Evolutionary conservation across 1,284 basidiomycete species (phyloP).

Genomic region (Cutaneotrichosporon cutaneum): DNA sequence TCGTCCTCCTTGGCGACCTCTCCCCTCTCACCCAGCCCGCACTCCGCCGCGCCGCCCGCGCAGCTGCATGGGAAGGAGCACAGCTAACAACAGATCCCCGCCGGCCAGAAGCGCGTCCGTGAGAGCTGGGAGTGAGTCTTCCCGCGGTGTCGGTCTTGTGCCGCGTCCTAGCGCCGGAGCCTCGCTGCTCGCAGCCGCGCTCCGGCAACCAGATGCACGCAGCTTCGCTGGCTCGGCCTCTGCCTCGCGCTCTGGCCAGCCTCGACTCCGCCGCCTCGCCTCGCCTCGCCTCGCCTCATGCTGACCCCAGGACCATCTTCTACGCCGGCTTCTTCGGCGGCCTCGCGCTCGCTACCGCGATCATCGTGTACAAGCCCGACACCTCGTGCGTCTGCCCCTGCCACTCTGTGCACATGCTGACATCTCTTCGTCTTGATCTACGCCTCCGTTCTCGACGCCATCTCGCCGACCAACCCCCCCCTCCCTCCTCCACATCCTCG

Average conservation of each 20-base stretch:
- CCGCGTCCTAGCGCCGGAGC: too few species aligned
- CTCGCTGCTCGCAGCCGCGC: too few species aligned
- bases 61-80: too few species aligned
- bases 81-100: constrained; percentile 23
- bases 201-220: too few species aligned
- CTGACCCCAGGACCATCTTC: constrained; percentile 71
- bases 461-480: too few species aligned
- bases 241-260: too few species aligned
- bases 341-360: constrained; percentile 71
- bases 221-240: too few species aligned
- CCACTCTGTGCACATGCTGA: constrained; percentile 7
- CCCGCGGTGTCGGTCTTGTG: too few species aligned
- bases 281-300: too few species aligned
- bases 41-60: too few species aligned
- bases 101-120: constrained; percentile 35
- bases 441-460: not conserved
- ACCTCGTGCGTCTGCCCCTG: constrained; percentile 67
- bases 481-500: not conserved
- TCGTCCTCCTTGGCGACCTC: too few species aligned
- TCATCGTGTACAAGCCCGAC: constrained; percentile 92
- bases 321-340: constrained; percentile 87
- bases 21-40: not conserved
- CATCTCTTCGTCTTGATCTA: not conserved
- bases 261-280: too few species aligned
- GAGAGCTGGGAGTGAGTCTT: constrained; percentile 50